Percentiles rank a stretch among this genome's conserved stretches.
phyloP scores from a whole-genome alignment of 805 yeast genomes.

The Metschnikowia dekortorum region DNA sequence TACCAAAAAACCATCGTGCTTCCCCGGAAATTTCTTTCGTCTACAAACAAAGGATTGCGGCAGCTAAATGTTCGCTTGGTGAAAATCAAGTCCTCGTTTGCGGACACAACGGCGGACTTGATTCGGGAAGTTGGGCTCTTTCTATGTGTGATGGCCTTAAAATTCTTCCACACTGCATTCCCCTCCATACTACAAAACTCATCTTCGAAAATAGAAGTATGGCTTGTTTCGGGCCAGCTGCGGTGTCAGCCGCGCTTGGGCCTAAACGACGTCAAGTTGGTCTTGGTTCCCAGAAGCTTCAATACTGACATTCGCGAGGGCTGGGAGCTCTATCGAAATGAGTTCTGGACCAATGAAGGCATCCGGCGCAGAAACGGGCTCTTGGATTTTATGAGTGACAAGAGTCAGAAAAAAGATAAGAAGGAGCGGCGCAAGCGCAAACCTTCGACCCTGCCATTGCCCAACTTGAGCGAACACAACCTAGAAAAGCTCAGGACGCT shows the following conservation, averaged over 20 bases:
- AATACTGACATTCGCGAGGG: slow-evolving; percentile 81
- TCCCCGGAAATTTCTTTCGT: slow-evolving; percentile 72
- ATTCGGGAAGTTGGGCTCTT: slow-evolving; percentile 34
- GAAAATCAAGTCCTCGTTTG: slow-evolving; percentile 43
- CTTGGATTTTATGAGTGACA: slow-evolving; percentile 24
- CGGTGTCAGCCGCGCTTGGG: slow-evolving; percentile 64
- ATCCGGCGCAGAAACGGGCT: slow-evolving; percentile 47
- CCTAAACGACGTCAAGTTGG: slow-evolving; percentile 68
- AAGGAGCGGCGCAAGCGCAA: slow-evolving; percentile 30
- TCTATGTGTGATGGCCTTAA: slow-evolving; percentile 26
- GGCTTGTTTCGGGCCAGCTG: slow-evolving; percentile 38
- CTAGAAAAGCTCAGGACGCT: slow-evolving; percentile 1
- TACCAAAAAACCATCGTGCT: slow-evolving; percentile 78
- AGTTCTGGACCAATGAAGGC: slow-evolving; percentile 88
- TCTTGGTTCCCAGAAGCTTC: slow-evolving; percentile 77
- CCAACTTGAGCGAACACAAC: slow-evolving; percentile 10
- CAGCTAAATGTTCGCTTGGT: slow-evolving; percentile 78
- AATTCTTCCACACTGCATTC: slow-evolving; percentile 30
- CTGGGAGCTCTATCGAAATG: slow-evolving; percentile 92
- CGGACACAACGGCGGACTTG: slow-evolving; percentile 31
- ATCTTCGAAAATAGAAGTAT: slow-evolving; percentile 33
- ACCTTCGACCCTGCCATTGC: slow-evolving; percentile 9
- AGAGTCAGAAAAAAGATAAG: slow-evolving; percentile 29
- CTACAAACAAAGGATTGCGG: slow-evolving; percentile 86
- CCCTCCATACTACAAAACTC: slow-evolving; percentile 30